Base-by-base conservation (phyloP, 192 early-diverging fungal species). In the Entomortierella chlamydospora region DNA sequence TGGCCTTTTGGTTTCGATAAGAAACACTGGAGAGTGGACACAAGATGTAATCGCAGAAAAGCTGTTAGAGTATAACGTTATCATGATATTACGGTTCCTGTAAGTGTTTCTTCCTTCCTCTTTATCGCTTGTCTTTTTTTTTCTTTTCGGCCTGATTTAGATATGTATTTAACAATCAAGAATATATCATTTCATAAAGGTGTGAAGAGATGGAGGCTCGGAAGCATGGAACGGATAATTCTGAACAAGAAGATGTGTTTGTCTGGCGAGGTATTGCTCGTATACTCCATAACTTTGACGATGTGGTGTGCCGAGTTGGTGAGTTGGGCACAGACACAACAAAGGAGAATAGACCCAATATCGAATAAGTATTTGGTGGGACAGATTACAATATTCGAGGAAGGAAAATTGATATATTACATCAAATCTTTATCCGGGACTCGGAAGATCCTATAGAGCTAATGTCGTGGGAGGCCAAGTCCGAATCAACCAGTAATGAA, bases 211-310 rank as follows among this genome's bases (percentile, higher is more conserved):
- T 63, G 28, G 1, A 22, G 47, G 22, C 15, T 23, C 1, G 5
- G 15, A 0, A 47, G 2, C 13, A 29, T 26, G 23, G 15, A 5
- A 28, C 23, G 0, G 39, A 49, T 18, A 30, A 2, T 26, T 63
- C 61, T 20, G 61, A 63, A 31, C 47, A 30, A 2, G 64, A 66
- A 23, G 52, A 66, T 9, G 64, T 66, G 20, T 56, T 66, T 29
- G 7, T 28, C 4, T 66, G 64, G 64, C 52, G 64, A 23, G 63
- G 37, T 17, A 55, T 65, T 28, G 31, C 63, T 23, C 63, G 52
- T 2, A 42, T 54, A 13, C 63, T 54, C 5, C 37, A 29, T 33
- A 34, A 25, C 34, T 1, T 41, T 13, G 39, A 25, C 15, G 51
- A 65, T 15, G 22, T 65, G 22, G 30, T 33, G n/a, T 15, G n/a